phyloP scores from a whole-genome alignment of 768 basidiomycete species.

The Scleroderma bovista region DNA sequence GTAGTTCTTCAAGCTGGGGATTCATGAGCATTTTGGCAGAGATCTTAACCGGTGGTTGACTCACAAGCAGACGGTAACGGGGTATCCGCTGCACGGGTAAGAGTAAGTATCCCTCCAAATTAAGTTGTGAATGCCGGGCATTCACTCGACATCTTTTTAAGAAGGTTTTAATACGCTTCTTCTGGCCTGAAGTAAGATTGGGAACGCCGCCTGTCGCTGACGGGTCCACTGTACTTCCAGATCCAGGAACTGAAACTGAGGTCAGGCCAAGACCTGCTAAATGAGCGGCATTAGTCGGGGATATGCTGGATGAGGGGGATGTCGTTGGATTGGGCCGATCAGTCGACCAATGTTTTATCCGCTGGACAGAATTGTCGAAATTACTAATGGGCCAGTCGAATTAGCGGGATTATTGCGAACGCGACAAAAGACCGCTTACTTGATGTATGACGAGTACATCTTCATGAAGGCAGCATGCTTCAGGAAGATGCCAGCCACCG shows the following conservation, averaged over 20 bases:
- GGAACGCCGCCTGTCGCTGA: conserved; percentile 41
- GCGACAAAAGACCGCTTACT: conserved; percentile 46
- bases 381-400: conserved; percentile 53
- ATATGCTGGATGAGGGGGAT: conserved; percentile 31
- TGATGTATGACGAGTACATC: conserved; percentile 98
- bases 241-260: conserved; percentile 37
- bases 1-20: conserved; percentile 70
- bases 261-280: conserved; percentile 26
- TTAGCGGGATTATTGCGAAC: conserved; percentile 9
- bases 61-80: conserved; percentile 88
- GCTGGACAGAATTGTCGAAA: conserved; percentile 88
- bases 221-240: conserved; percentile 34
- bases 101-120: conserved; percentile 88
- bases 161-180: conserved; percentile 83
- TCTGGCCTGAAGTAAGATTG: conserved; percentile 69
- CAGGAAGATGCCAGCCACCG: conserved; percentile 84
- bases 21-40: conserved; percentile 1
- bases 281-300: conserved; percentile 54
- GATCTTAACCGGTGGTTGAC: conserved; percentile 23
- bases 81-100: conserved; percentile 96
- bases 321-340: conserved; percentile 41
- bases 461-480: conserved; percentile 97
- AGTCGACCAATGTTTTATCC: conserved; percentile 81
- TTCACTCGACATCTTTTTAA: conserved; percentile 86
- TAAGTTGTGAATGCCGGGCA: conserved; percentile 89